Evolutionary conservation across 2,329 filamentous ascomycete species (phyloP).

Genomic region (Neurospora sp.): DNA sequence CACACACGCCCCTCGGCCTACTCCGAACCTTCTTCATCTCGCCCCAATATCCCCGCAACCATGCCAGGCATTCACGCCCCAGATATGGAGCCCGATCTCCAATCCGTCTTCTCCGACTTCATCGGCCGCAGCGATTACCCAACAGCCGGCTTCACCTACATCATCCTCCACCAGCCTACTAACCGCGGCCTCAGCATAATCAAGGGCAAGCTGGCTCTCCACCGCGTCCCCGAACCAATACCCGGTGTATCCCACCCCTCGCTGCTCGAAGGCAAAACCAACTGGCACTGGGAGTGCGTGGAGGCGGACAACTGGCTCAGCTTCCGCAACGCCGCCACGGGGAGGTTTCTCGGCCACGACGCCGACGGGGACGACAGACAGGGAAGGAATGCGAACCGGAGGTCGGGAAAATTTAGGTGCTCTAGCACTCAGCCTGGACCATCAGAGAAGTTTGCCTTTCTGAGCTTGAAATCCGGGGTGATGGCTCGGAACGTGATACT

Average conservation of each 20-base stretch:
- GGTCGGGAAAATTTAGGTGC: background rate
- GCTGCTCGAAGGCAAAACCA: background rate
- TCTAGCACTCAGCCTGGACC: background rate
- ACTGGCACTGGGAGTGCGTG: constrained; percentile 4
- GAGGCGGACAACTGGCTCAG: constrained; percentile 1
- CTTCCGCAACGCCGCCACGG: constrained; percentile 3
- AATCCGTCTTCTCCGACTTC: background rate
- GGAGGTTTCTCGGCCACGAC: constrained; percentile 2
- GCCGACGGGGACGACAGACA: background rate
- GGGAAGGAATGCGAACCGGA: background rate
- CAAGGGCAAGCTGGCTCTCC: background rate
- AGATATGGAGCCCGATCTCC: background rate
- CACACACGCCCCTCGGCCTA: background rate
- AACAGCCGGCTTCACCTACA: background rate
- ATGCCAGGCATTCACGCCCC: background rate
- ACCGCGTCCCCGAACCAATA: background rate
- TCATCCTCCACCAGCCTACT: background rate
- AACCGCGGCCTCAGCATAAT: background rate
- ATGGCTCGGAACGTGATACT: background rate
- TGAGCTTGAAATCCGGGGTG: background rate
- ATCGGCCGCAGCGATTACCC: background rate
- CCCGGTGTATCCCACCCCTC: background rate
- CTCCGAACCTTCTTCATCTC: background rate
- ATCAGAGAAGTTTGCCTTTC: background rate
- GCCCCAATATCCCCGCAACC: background rate